phyloP scores from a whole-genome alignment of 495 filamentous ascomycete species.

The Cenococcum geophilum region DNA sequence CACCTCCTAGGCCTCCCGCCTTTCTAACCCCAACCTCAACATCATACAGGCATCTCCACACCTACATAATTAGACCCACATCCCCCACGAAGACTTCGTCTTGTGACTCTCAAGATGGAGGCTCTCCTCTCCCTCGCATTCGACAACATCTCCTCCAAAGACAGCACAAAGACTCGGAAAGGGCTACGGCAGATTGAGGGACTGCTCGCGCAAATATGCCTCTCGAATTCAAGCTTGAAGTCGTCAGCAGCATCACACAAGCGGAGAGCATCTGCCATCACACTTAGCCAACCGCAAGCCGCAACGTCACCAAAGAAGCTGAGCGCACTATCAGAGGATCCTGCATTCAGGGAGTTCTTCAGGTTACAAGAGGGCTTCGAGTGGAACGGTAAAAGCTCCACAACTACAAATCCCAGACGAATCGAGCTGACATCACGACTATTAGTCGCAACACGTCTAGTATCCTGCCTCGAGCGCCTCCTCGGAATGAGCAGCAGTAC shows the following conservation, averaged over 20 bases:
- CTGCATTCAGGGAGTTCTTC: conserved; percentile 93
- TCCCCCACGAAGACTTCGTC: conserved; percentile 10
- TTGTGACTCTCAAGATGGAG: conserved; percentile 59
- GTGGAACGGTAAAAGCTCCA: conserved; percentile 69
- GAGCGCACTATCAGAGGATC: conserved; percentile 67
- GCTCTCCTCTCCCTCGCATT: conserved; percentile 86
- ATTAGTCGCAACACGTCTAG: conserved; percentile 75
- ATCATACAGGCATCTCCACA: conserved; percentile 3
- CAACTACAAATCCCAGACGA: not conserved
- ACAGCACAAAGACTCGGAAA: conserved; percentile 81
- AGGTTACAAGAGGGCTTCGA: conserved; percentile 94
- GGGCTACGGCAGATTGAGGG: conserved; percentile 94
- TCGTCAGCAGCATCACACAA: conserved; percentile 38
- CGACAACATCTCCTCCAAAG: conserved; percentile 92
- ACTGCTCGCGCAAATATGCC: conserved; percentile 90
- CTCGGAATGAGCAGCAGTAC: conserved; percentile 66
- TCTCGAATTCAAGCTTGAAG: conserved; percentile 51
- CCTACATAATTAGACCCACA: conserved; percentile 5
- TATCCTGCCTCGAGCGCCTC: conserved; percentile 80
- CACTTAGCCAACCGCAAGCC: conserved; percentile 11
- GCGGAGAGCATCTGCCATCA: conserved; percentile 32
- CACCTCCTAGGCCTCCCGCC: not conserved
- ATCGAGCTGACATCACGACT: conserved; percentile 17
- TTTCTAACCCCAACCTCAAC: not conserved
- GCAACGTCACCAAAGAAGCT: conserved; percentile 48